A percentile compares a stretch with the other conserved stretches of the same genome.
Conservation (phyloP, 2,329 filamentous ascomycete genomes). For the Beauveria bassiana region DNA sequence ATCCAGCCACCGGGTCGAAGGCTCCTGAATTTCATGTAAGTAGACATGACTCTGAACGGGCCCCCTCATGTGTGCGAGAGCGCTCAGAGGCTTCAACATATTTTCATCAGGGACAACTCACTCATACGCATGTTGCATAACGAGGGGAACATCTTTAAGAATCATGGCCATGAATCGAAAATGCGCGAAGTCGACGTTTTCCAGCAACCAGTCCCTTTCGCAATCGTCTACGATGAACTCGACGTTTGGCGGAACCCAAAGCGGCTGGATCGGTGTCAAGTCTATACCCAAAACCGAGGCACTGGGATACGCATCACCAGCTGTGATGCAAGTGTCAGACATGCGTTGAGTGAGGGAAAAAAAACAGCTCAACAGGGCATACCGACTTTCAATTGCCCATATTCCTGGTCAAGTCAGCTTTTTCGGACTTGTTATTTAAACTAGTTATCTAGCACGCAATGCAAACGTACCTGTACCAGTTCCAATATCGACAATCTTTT, state of each 20-base stretch:
- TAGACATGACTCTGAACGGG: background rate
- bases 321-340: slow-evolving; percentile 14
- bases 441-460: background rate
- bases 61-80: background rate
- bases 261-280: slow-evolving; percentile 38
- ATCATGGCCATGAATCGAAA: slow-evolving; percentile 41
- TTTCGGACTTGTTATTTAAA: too few species aligned
- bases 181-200: slow-evolving; percentile 50
- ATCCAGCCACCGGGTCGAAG: slow-evolving; percentile 38
- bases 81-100: background rate
- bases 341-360: background rate
- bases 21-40: slow-evolving; percentile 6
- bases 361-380: too few species aligned
- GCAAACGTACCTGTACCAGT: slow-evolving; percentile 31
- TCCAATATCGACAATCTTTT: slow-evolving; percentile 40
- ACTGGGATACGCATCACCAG: slow-evolving; percentile 34
- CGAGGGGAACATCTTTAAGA: slow-evolving; percentile 42
- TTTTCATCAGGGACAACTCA: slow-evolving; percentile 14
- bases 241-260: slow-evolving; percentile 50
- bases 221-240: slow-evolving; percentile 56
- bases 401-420: slow-evolving; percentile 25
- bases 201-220: slow-evolving; percentile 47
- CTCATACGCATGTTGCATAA: slow-evolving; percentile 34
- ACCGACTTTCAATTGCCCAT: slow-evolving; percentile 44
- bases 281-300: slow-evolving; percentile 35